Base-by-base conservation (phyloP, 305 asterid genomes). In the Fraxinus xanthoxyloides region DNA sequence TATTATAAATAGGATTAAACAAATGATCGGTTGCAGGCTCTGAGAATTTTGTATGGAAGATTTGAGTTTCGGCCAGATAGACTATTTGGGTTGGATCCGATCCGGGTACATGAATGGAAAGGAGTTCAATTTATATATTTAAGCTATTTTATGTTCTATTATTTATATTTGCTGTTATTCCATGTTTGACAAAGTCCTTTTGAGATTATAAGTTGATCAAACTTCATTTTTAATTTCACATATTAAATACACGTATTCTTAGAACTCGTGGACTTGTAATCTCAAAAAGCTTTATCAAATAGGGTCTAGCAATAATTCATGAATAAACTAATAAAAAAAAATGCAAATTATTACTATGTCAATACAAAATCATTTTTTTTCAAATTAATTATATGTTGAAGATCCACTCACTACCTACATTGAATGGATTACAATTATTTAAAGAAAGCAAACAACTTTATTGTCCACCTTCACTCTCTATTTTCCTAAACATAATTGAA, bases 31-130 rank as follows among this genome's bases (percentile, higher is more conserved):
- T 30, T 30, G 43, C 24, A 75, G 82, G 78, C 81, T 78, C 76
- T 78, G 83, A 77, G 80, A 74, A 31, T 85, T 85, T 78, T 84
- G 86, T 77, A 61, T 81, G 79, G 54, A 48, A 59, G 77, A 38
- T 69, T 77, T 51, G 72, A 26, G 75, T 54, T 48, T 70, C 75
- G 69, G 82, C 69, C 65, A 28, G 34, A 38, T 56, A 54, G 61
- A 35, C 31, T 30, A 5, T 30, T 13, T 31, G 40, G 40, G 31
- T 13, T 31, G 40, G 40, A 70, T 30, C 76, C 43, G 76, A 35
- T 31, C 13, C 26, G 76, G 76, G 40, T 70, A 15, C 76, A 70
- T 70, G 26, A 70, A 30, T 13, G 76, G 5, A 70, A 15, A 31
- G 1, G 75, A 69, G 23, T 28, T 69, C 17, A 4, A 28, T 30